phyloP scores from a whole-genome alignment of 768 basidiomycete genomes.

The Leccinellum albellum region DNA sequence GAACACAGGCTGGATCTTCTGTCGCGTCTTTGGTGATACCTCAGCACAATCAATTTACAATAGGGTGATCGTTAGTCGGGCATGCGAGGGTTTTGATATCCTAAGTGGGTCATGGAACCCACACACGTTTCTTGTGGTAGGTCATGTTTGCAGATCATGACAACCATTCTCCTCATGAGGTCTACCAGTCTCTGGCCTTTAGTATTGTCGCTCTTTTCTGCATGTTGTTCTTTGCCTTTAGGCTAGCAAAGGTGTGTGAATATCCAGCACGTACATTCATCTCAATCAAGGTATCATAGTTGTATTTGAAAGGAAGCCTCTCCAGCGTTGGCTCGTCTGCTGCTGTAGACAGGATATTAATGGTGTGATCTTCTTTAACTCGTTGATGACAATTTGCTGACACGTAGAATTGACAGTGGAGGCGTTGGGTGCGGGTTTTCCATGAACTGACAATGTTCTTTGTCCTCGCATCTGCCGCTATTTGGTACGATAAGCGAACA shows the following conservation, averaged over 20 bases:
- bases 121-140: conserved; percentile 30
- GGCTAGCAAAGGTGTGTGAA: conserved; percentile 39
- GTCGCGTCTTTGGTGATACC: conserved; percentile 35
- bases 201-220: conserved; percentile 36
- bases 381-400: background rate
- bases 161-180: background rate
- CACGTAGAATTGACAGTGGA: conserved; percentile 32
- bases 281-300: conserved; percentile 23
- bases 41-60: conserved; percentile 33
- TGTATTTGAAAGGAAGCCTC: conserved; percentile 45
- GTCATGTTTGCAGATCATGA: conserved; percentile 11
- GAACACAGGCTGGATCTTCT: conserved; percentile 46
- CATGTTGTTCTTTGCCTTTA: conserved; percentile 38
- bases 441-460: conserved; percentile 51
- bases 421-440: conserved; percentile 46
- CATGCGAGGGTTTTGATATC: conserved; percentile 40
- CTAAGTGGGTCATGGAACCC: conserved; percentile 43
- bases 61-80: conserved; percentile 32
- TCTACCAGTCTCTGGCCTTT: conserved; percentile 35
- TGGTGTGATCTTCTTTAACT: conserved; percentile 28
- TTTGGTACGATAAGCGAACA: conserved; percentile 50
- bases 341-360: conserved; percentile 44
- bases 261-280: background rate
- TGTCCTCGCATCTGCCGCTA: conserved; percentile 39
- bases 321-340: conserved; percentile 47